A percentile compares a stretch with the other conserved stretches of the same genome.
Conservation (phyloP, 768 basidiomycete species). For the Tephrocybe sp. region DNA sequence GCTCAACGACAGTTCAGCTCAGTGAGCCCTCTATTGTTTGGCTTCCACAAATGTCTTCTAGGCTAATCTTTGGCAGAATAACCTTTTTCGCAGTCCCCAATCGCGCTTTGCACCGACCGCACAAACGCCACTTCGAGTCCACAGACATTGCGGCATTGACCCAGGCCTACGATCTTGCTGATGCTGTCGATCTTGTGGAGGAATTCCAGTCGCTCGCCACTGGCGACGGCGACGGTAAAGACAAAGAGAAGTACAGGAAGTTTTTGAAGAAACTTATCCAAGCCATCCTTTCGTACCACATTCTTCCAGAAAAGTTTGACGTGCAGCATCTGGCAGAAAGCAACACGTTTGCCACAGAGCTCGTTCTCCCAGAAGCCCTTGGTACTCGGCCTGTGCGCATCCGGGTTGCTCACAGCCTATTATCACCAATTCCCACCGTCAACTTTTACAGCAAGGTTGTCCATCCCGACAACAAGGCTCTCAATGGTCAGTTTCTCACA, state of each 20-base stretch:
- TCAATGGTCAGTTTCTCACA: constrained; percentile 44
- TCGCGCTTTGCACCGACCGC: constrained; percentile 34
- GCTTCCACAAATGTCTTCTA: neutral
- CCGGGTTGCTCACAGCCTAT: constrained; percentile 29
- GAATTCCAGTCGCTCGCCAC: constrained; percentile 37
- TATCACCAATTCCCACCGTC: constrained; percentile 37
- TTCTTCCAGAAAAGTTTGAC: constrained; percentile 41
- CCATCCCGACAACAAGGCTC: constrained; percentile 39
- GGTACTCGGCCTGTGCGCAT: constrained; percentile 47
- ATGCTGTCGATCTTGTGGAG: constrained; percentile 26
- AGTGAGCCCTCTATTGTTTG: constrained; percentile 1
- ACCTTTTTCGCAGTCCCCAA: constrained; percentile 57
- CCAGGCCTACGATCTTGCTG: constrained; percentile 17
- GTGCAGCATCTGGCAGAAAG: constrained; percentile 45
- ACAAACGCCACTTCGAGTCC: constrained; percentile 13
- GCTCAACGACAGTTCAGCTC: constrained; percentile 17
- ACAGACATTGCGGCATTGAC: constrained; percentile 6
- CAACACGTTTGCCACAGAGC: constrained; percentile 50
- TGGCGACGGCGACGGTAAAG: constrained; percentile 33
- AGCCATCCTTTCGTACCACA: constrained; percentile 58
- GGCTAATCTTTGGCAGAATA: constrained; percentile 29
- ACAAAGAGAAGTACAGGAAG: constrained; percentile 52
- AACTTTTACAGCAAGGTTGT: constrained; percentile 51
- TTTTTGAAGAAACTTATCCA: constrained; percentile 55
- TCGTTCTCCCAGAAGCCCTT: constrained; percentile 41